These are phyloP conservation scores for Luvunga scandens DNA, from an alignment of 345 rosid species.

Conservation along the genomic window DNA sequence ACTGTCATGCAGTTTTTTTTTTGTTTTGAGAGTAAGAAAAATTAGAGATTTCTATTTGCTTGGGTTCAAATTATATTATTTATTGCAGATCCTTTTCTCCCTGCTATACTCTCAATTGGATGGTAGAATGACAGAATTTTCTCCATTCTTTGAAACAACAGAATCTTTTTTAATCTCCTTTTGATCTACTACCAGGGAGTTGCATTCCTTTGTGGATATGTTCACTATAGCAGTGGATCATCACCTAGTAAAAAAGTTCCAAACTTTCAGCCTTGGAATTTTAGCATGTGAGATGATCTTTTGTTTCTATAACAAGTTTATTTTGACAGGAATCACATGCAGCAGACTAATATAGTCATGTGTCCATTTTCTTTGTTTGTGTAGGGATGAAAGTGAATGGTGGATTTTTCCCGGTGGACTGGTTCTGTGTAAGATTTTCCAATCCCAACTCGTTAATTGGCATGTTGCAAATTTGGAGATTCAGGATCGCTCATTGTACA, in stretches of 20 bases:
- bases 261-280: conserved; percentile 85
- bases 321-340: neutral
- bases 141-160: neutral
- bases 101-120: neutral
- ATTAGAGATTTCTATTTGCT: neutral
- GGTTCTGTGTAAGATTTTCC: conserved; percentile 82
- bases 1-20: neutral
- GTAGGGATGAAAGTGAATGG: conserved; percentile 99
- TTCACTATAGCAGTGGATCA: conserved; percentile 66
- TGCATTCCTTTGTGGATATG: conserved; percentile 87
- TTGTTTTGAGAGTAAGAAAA: neutral
- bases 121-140: neutral
- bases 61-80: neutral
- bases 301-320: neutral
- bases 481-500: conserved; percentile 97
- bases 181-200: conserved; percentile 52
- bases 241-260: conserved; percentile 62
- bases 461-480: conserved; percentile 96
- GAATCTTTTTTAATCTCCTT: neutral
- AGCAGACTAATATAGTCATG: conserved; percentile 4
- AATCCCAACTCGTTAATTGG: conserved; percentile 92
- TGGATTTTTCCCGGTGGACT: conserved; percentile 96
- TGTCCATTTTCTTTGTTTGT: conserved; percentile 11
- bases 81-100: too few relatives aligned
- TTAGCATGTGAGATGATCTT: conserved; percentile 78